phyloP scores from a whole-genome alignment of 129 eudicot species.

The Flaveria linearis region DNA sequence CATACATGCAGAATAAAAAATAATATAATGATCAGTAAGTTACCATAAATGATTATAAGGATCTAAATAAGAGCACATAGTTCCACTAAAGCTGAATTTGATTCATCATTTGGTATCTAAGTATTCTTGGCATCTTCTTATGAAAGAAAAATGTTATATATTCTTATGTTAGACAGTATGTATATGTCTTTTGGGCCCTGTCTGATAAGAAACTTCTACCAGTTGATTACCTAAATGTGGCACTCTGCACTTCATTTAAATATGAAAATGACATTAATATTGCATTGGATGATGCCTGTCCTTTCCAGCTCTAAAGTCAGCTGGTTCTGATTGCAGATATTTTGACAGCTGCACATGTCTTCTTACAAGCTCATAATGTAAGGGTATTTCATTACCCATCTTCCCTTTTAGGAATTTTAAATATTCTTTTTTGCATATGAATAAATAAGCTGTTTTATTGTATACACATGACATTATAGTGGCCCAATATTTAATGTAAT shows the following conservation, averaged over 20 bases:
- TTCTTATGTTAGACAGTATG: not conserved
- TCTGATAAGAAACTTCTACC: not conserved
- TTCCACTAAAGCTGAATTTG: not conserved
- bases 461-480: not conserved
- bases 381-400: slow-evolving; percentile 36
- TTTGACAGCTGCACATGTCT: slow-evolving; percentile 69
- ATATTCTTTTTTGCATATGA: not conserved
- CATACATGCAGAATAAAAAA: not conserved
- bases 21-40: not conserved
- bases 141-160: not conserved
- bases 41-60: not conserved
- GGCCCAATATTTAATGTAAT: not conserved
- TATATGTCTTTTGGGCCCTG: not conserved
- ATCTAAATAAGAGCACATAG: not conserved
- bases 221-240: not conserved
- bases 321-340: slow-evolving; percentile 60
- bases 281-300: slow-evolving; percentile 1
- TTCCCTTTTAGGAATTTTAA: slow-evolving; percentile 5
- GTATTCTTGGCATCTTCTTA: not conserved
- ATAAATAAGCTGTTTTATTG: slow-evolving; percentile 13
- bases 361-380: slow-evolving; percentile 66
- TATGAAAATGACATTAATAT: not conserved
- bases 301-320: slow-evolving; percentile 20
- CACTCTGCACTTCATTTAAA: not conserved
- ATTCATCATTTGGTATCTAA: not conserved